Percentiles rank a stretch among this genome's conserved stretches.
These are phyloP conservation scores for Clonostachys solani DNA, from an alignment of 2,329 filamentous ascomycete genomes.

Conservation along the genomic window DNA sequence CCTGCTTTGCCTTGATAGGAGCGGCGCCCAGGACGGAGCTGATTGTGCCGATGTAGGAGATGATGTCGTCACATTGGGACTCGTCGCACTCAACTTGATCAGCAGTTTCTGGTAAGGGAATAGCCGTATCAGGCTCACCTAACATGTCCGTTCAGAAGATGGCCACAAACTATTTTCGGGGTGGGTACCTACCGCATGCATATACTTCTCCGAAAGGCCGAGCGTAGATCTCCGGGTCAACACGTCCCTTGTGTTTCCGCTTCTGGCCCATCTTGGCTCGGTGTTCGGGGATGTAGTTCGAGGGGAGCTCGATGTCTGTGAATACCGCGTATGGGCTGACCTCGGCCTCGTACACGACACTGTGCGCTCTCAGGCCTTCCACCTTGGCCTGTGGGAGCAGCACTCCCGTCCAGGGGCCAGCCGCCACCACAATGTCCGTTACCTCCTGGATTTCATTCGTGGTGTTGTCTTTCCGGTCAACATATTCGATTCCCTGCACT, in stretches of 20 bases:
- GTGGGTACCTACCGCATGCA: slow-evolving; percentile 65
- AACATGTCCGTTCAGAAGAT: neutral
- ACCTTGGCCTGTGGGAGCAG: slow-evolving; percentile 55
- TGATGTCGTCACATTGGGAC: slow-evolving; percentile 76
- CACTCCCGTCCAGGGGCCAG: slow-evolving; percentile 60
- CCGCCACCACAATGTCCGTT: slow-evolving; percentile 51
- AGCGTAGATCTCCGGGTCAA: slow-evolving; percentile 91
- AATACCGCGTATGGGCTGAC: slow-evolving; percentile 78
- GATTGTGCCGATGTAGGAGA: slow-evolving; percentile 69
- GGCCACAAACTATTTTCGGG: no score
- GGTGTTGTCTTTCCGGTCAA: slow-evolving; percentile 38
- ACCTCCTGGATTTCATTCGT: slow-evolving; percentile 31
- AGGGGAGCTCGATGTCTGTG: slow-evolving; percentile 75
- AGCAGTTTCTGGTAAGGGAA: slow-evolving; percentile 71
- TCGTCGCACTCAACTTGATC: slow-evolving; percentile 75
- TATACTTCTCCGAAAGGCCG: slow-evolving; percentile 87
- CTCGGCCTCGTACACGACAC: slow-evolving; percentile 58
- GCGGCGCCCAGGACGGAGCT: slow-evolving; percentile 63
- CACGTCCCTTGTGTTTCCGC: slow-evolving; percentile 54
- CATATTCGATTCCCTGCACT: slow-evolving; percentile 59
- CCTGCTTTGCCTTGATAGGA: slow-evolving; percentile 71
- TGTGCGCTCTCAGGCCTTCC: slow-evolving; percentile 57
- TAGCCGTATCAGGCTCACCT: slow-evolving; percentile 72
- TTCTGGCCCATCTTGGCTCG: slow-evolving; percentile 40
- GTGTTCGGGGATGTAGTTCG: slow-evolving; percentile 53